Evolutionary conservation across 2,329 filamentous ascomycete species (phyloP), one percentile per base, ranked within the genome.

Genomic region (Grosmannia serpens): DNA sequence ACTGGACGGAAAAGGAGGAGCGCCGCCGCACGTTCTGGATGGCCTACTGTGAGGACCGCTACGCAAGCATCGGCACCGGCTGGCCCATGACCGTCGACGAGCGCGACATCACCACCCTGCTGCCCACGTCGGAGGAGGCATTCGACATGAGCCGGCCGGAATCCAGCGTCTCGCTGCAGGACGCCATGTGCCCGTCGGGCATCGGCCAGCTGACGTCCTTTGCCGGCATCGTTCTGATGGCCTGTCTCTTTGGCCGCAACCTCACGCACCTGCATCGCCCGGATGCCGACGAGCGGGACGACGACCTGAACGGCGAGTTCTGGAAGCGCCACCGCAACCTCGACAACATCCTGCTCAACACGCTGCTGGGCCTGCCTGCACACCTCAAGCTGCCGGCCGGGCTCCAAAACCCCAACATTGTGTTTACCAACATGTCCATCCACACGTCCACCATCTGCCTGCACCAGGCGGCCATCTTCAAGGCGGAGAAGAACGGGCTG

Each of bases 401-500:
- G 0, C 74, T 96, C 38, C 75, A 78, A 20, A 87, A 91, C 66
- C 81, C 91, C 4, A 97, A 96, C 63, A 84, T 92, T 57, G 84
- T 97, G 5, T 97, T 96, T 69, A 84, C 88, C 59, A 97, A 97
- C 67, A 96, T 99, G 90, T 91, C 89, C 68, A 90, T 99, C 35
- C 91, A 97, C 69, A 96, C 94, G 0, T 95, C 91, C 1, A 91
- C 90, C 1, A 97, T 99, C 57, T 97, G 92, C 70, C 76, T 99
- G n/a, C 94, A 99, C 67, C 94, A 99, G 73, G 94, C 92, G 2
- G 94, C 94, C 29, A 97, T 99, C 24, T 96, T 92, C 79, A 97
- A 96, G 70, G 91, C 91, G 0, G 92, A 97, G 66, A 94, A 91
- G 73, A 87, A 96, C 70, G 82, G 84, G 57, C 75, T 96, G 61